Percentiles rank a stretch among this genome's conserved stretches.
Conservation (phyloP, 257 asterid genomes). For the Plantago major region DNA sequence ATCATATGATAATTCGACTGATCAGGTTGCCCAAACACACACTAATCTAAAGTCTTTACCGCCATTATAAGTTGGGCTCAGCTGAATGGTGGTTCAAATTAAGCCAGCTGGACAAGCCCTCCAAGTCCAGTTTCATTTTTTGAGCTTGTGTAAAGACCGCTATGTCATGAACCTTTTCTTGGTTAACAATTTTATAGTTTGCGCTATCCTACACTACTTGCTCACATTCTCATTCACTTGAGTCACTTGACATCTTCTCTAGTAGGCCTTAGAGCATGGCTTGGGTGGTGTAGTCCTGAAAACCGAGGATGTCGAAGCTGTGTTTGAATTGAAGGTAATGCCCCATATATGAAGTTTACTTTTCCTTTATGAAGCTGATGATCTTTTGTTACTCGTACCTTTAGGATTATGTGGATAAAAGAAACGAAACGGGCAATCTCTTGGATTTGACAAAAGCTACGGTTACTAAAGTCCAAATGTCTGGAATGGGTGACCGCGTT, state of each 20-base stretch:
- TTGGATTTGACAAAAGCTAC: conserved; percentile 57
- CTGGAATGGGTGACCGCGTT: conserved; percentile 92
- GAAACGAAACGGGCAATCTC: conserved; percentile 44
- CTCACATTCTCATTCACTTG: conserved; percentile 9
- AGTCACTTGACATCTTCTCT: conserved; percentile 26
- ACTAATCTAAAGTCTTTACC: no score
- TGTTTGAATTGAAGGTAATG: conserved; percentile 70
- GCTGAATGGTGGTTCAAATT: not conserved
- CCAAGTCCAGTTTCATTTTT: not conserved
- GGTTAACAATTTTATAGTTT: not conserved
- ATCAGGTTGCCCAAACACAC: no score
- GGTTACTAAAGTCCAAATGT: conserved; percentile 56
- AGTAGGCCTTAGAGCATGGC: conserved; percentile 88
- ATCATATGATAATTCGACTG: no score
- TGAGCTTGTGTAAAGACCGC: no score
- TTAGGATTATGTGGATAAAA: conserved; percentile 69
- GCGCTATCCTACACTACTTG: conserved; percentile 1
- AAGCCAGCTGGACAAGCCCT: not conserved
- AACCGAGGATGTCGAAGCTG: conserved; percentile 58
- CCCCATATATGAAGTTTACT: conserved; percentile 1
- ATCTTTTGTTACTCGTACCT: conserved; percentile 21
- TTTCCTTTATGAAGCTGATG: conserved; percentile 11
- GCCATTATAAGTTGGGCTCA: not conserved
- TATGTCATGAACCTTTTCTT: no score
- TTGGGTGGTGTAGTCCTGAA: conserved; percentile 80